A percentile compares a stretch with the other conserved stretches of the same genome.
Evolutionary conservation across 768 basidiomycete genomes (phyloP).

Genomic region (Termitomyces sp.): DNA sequence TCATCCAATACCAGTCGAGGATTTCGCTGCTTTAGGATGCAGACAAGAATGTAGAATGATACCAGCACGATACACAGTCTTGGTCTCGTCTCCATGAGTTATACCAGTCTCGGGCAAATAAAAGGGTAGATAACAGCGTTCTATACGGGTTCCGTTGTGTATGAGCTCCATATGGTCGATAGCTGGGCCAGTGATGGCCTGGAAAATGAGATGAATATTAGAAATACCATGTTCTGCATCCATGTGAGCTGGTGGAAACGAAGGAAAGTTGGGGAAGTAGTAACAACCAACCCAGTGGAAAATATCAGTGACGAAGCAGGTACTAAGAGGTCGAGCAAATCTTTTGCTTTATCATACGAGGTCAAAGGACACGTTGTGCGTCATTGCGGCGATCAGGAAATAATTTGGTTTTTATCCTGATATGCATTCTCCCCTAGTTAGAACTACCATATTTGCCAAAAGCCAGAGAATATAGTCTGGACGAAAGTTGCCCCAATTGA

Average conservation of each 20-base stretch:
- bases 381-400: no score
- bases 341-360: no score
- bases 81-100: conserved; percentile 38
- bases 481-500: neutral
- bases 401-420: no score
- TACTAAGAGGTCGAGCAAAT: no score
- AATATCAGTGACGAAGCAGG: no score
- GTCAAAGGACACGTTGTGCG: no score
- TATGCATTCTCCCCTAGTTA: no score
- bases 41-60: conserved; percentile 32
- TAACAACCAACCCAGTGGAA: neutral
- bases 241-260: neutral
- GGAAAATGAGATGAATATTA: neutral
- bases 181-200: conserved; percentile 23
- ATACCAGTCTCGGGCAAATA: conserved; percentile 42
- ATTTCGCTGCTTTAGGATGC: neutral
- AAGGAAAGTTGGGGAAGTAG: neutral
- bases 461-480: neutral
- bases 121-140: conserved; percentile 42
- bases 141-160: conserved; percentile 28
- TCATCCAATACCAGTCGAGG: neutral
- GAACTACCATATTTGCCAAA: no score
- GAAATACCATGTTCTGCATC: neutral
- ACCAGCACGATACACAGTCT: conserved; percentile 46
- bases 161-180: conserved; percentile 27